Conservation (phyloP, 768 basidiomycete species). For the Pleurotus eryngii region DNA sequence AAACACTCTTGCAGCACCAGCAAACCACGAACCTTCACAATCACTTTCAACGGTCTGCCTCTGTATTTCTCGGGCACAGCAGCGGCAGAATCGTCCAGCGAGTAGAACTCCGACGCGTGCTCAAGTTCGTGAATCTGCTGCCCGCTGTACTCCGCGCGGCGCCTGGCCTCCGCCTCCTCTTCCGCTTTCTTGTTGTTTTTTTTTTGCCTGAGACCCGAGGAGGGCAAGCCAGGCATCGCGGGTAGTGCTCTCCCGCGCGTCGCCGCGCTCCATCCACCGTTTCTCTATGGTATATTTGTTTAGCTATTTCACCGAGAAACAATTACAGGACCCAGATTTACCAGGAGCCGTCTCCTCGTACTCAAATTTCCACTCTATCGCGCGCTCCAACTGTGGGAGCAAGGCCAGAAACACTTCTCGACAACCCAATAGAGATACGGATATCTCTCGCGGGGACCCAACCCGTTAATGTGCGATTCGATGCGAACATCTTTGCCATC, state of each 20-base stretch:
- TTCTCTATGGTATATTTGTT: neutral
- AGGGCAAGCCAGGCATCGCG: neutral
- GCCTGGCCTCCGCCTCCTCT: neutral
- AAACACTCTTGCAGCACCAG: too few species aligned
- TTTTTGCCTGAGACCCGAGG: neutral
- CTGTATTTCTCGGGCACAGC: neutral
- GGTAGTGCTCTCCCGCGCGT: neutral
- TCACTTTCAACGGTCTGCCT: neutral
- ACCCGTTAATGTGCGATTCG: slow-evolving; percentile 14
- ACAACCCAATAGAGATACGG: slow-evolving; percentile 11
- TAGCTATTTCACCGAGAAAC: neutral
- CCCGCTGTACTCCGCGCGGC: neutral
- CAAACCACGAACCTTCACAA: neutral
- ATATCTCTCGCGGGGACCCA: slow-evolving; percentile 11
- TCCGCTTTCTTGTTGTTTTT: neutral
- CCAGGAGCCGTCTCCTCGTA: neutral
- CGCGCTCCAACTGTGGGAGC: slow-evolving; percentile 11
- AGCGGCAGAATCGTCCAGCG: neutral
- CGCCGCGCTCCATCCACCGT: neutral
- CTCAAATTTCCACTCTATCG: slow-evolving; percentile 3
- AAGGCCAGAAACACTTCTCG: slow-evolving; percentile 13
- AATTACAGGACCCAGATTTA: neutral
- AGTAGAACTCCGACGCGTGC: neutral
- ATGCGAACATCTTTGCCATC: slow-evolving; percentile 14
- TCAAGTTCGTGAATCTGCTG: neutral